Percentiles rank a stretch among this genome's conserved stretches.
These are phyloP conservation scores for Leishmania turanica DNA, from an alignment of 208 protist genomes.

Conservation along the genomic window DNA sequence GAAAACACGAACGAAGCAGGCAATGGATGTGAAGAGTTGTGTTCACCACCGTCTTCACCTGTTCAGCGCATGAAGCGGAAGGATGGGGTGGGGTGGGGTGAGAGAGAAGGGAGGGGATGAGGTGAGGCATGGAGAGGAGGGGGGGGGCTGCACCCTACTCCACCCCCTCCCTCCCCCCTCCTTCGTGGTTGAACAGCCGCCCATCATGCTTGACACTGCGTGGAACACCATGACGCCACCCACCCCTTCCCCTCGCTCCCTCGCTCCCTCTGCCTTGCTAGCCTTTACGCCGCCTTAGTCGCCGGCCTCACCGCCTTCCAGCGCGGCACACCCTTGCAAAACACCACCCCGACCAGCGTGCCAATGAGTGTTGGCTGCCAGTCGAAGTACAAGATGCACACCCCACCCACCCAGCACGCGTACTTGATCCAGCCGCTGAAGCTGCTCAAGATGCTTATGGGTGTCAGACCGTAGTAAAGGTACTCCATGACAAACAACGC, in stretches of 20 bases:
- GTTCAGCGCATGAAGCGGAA: background rate
- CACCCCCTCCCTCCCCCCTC: background rate
- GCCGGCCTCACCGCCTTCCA: conserved; percentile 45
- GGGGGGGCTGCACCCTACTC: background rate
- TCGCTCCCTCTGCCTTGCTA: background rate
- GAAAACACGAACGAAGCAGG: conserved; percentile 14
- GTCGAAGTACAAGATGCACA: conserved; percentile 91
- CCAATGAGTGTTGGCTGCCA: conserved; percentile 88
- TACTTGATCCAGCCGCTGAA: conserved; percentile 91
- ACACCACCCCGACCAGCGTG: conserved; percentile 60
- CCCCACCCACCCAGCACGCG: conserved; percentile 82
- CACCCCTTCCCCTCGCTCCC: background rate
- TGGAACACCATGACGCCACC: background rate
- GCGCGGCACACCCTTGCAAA: conserved; percentile 71
- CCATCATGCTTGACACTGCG: background rate
- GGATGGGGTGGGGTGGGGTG: background rate
- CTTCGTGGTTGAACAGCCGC: background rate
- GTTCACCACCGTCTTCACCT: background rate
- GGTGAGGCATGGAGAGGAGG: background rate
- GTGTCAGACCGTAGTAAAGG: conserved; percentile 69
- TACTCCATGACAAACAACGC: conserved; percentile 88
- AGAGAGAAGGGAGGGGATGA: background rate
- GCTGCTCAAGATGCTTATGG: conserved; percentile 73
- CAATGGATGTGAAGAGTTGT: conserved; percentile 12
- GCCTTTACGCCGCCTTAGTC: conserved; percentile 14